Evolutionary conservation across 495 filamentous ascomycete genomes (phyloP).

Genomic region (Tuber borchii): DNA sequence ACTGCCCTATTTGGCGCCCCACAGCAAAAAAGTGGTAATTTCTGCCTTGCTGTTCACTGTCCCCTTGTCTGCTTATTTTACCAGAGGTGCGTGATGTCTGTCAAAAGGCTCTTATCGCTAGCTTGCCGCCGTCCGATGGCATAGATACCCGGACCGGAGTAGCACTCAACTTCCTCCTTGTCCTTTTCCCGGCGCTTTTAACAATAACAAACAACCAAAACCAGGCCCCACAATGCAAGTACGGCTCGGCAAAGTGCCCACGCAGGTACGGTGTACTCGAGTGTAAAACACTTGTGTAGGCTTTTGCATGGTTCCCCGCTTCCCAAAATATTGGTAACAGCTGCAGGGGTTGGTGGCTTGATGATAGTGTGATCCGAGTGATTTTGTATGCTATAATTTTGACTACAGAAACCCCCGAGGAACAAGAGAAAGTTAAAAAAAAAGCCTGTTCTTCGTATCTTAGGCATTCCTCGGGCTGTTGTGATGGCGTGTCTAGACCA

Average conservation of each 20-base stretch:
- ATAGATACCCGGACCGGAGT: background rate
- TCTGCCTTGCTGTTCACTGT: background rate
- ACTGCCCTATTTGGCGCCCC: background rate
- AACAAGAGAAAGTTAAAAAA: background rate
- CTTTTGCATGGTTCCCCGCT: background rate
- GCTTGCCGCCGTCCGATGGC: background rate
- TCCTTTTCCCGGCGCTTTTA: background rate
- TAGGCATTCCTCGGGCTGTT: background rate
- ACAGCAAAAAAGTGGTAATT: background rate
- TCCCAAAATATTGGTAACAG: background rate
- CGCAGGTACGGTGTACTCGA: background rate
- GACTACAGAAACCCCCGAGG: background rate
- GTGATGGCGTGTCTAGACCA: background rate
- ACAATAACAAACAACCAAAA: conserved; percentile 5
- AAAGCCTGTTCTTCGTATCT: background rate
- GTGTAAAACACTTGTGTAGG: background rate
- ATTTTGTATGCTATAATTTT: background rate
- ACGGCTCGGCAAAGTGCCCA: background rate
- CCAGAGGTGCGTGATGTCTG: background rate
- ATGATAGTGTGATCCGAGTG: background rate
- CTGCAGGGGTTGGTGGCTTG: background rate
- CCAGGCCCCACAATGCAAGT: background rate
- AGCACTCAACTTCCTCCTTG: background rate
- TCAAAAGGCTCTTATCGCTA: background rate
- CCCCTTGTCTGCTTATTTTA: background rate